Evolutionary conservation across 352 stramenopile species (phyloP), one percentile per base, ranked within the genome.

Genomic region (Albugo laibachii): DNA sequence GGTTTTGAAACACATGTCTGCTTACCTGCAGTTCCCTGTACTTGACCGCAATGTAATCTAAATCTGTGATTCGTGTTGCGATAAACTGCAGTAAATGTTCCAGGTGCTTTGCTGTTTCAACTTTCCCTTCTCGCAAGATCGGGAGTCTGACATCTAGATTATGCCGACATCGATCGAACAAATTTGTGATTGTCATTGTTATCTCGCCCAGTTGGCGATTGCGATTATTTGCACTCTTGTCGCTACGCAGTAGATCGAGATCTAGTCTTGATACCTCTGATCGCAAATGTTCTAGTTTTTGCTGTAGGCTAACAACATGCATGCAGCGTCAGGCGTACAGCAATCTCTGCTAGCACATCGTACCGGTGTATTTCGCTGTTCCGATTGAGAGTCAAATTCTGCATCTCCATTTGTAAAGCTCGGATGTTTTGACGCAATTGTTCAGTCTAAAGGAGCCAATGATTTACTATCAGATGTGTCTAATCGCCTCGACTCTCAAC

Each of bases 101-200:
- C 49, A 92, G 70, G 63, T 81, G 82, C 61, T 82, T 59, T 1
- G 66, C 66, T 36, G 75, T 66, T 49, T 84, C 69, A 59, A 82
- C 73, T 50, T 82, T 65, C 49, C 80, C 65, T 53, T 83, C 66
- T n/a, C 69, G 69, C 31, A 84, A 53, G 36, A 79, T 63, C 0
- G 70, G 69, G 16, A 92, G 61, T 53, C 83, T 85, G 49, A 75
- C 69, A 20, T 70, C 63, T n/a, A 86, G 56, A 37, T 71, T 87
- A 4, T 82, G 57, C 3, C 64, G 59, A 53, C 76, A 89, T 36
- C 81, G 79, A 52, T 80, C 81, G 66, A 93, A 94, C 31, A 95
- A 51, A 50, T 96, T 96, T n/a, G 69, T 83, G 41, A 94, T 77
- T 11, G 80, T 85, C 55, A 93, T 69, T 47, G 94, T 65, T 54